Evolutionary conservation across 352 stramenopile genomes (phyloP), one percentile per base, ranked within the genome.

Genomic region (Phytophthora pseudosyringae): DNA sequence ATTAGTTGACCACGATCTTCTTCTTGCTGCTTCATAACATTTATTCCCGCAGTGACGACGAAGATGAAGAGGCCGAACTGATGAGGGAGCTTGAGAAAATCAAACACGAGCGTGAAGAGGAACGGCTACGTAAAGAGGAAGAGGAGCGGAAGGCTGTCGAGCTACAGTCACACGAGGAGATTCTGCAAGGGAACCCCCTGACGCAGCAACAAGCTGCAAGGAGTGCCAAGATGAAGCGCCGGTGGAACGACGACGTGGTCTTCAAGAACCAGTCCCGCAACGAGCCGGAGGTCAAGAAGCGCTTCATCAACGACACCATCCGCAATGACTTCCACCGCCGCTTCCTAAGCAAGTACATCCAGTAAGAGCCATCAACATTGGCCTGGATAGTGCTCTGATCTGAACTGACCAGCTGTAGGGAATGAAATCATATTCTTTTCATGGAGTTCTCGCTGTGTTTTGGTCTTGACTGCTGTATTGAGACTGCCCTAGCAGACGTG

Each of bases 271-370:
- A 98, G 76, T 98, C 97, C 18, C 91, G 94, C 62, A 93, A 93
- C 59, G 97, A 99, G 70, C 93, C 93, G 5, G 86, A 98, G 70
- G 76, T 97, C 36, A 96, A 94, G 75, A 99, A 99, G 72, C 88
- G 97, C 56, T 99, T 99, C 76, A 99, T 99, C 73, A 99, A 99
- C 78, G 98, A 99, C 80, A 99, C 98, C 7, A 98, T 99, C 59
- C 89, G 98, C 54, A 99, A 99, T 83, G 97, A 99, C 71, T 99
- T 99, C 73, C 98, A 99, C 80, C 96, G 95, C 53, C 82, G 94
- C 57, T 99, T 99, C 78, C 73, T 99, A 54, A 98, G 97, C 71
- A 99, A 98, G 76, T 99, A 94, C 68, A 87, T 96, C 46, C 83
- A 94, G 71, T 96, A 88, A 74, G 9, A 13, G 3, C 43, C 1